Percentiles rank a stretch among this genome's conserved stretches.
phyloP scores from a whole-genome alignment of 192 early-diverging fungal genomes.

The Rhizophagus sp. region DNA sequence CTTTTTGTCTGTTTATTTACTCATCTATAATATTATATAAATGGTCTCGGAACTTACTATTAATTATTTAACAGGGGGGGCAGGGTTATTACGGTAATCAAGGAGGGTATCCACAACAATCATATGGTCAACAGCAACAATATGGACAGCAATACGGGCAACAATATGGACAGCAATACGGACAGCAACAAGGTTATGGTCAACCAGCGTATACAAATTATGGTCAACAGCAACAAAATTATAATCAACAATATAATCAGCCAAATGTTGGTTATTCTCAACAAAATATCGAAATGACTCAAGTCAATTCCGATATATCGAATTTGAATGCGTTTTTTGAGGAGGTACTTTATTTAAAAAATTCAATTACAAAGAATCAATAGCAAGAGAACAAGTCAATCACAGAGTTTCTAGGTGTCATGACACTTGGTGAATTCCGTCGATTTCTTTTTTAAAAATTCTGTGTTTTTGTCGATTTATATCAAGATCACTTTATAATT shows the following conservation, averaged over 20 bases:
- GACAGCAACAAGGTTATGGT: neutral
- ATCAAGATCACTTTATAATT: too few species aligned
- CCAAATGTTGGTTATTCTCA: conserved; percentile 3
- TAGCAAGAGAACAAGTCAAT: neutral
- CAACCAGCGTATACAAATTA: neutral
- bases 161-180: neutral
- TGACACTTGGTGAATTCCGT: conserved; percentile 1
- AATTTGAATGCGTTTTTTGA: neutral
- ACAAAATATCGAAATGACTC: conserved; percentile 18
- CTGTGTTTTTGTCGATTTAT: too few species aligned
- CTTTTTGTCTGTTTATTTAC: neutral
- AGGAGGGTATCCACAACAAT: neutral
- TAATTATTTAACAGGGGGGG: neutral
- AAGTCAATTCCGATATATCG: neutral
- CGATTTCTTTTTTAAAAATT: neutral
- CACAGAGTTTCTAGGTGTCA: neutral
- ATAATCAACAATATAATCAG: neutral
- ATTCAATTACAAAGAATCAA: neutral
- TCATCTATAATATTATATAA: neutral
- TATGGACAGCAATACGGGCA: neutral
- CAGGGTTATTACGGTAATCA: neutral
- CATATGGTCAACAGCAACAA: neutral
- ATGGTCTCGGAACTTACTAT: neutral
- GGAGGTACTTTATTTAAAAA: conserved; percentile 2
- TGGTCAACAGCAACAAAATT: neutral